Evolutionary conservation across 306 rosid species (phyloP).

Genomic region (Trichosanthes truncata): DNA sequence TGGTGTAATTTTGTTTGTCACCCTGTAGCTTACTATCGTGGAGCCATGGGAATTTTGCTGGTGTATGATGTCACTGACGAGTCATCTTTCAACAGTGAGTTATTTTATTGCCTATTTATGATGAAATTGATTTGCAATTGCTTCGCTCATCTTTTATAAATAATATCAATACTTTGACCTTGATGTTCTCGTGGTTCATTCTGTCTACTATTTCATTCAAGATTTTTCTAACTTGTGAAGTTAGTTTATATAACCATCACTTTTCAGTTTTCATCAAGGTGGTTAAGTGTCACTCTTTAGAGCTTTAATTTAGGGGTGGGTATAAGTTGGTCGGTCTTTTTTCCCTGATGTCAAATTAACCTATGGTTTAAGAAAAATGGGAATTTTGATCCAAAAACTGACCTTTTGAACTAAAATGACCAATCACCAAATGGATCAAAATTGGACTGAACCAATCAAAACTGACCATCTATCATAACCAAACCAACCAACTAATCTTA

Average conservation of each 20-base stretch:
- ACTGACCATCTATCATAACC: background rate
- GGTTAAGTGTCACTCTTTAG: background rate
- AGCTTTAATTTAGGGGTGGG: background rate
- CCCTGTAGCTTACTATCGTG: constrained; percentile 75
- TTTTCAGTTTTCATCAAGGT: background rate
- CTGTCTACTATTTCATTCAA: background rate
- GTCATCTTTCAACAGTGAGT: constrained; percentile 65
- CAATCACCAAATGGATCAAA: background rate
- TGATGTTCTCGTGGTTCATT: background rate
- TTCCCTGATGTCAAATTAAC: background rate
- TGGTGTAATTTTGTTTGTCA: constrained; percentile 3
- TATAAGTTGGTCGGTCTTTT: background rate
- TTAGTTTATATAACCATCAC: background rate
- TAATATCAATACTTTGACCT: background rate
- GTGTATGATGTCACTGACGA: constrained; percentile 83
- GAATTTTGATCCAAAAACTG: background rate
- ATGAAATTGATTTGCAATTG: background rate
- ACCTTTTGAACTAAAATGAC: background rate
- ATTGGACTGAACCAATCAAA: background rate
- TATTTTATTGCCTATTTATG: constrained; percentile 16
- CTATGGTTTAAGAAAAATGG: background rate
- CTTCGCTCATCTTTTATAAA: background rate
- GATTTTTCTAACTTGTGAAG: constrained; percentile 4
- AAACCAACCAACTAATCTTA: background rate
- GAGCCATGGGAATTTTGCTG: constrained; percentile 86